Evolutionary conservation across 805 yeast species (phyloP), one percentile per base, ranked within the genome.

Genomic region (Priceomyces medius): DNA sequence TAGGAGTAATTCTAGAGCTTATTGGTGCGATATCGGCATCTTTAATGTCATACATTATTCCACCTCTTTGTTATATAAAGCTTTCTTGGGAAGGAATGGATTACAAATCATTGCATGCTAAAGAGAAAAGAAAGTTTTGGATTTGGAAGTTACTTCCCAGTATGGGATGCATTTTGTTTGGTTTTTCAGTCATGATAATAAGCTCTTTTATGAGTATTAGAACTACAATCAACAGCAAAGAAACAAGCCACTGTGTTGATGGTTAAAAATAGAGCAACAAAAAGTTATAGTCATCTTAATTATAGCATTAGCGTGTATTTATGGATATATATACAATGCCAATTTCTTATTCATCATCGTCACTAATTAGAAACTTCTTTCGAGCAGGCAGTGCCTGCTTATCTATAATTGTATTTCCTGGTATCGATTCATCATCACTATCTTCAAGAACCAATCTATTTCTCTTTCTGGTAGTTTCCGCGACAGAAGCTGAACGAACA

Each of bases 1-100:
- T 90, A 42, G 98, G 98, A 1, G 85, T 93, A 9, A 83, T 91
- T 20, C 70, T 90, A 31, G 97, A 91, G 56, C 71, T 90, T 3
- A 89, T 88, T 23, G 98, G 98, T 2, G 90, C 97, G 0, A 85
- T 96, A 0, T 85, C 96, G 0, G 97, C 97, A 0, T 88, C 95
- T 14, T 69, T 86, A 28, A 83, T 91, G 84, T 97, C 98, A 0
- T 90, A 87, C 58, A 88, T 90, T 17, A 66, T 90, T 13, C 98
- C 98, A 0, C 96, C 97, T 3, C 59, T 83, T 58, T 90, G 97
- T 53, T 85, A 76, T 53, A 60, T 88, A 46, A 80, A 83, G 47
- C 73, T 90, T 53, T 77, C 88, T 0, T 43, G 66, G 68, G 62
- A 59, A 28, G 48, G 66, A 56, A 40, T 64, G 51, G 45, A 79